Conservation (phyloP, 345 rosid genomes). For the Noccaea caerulescens region DNA sequence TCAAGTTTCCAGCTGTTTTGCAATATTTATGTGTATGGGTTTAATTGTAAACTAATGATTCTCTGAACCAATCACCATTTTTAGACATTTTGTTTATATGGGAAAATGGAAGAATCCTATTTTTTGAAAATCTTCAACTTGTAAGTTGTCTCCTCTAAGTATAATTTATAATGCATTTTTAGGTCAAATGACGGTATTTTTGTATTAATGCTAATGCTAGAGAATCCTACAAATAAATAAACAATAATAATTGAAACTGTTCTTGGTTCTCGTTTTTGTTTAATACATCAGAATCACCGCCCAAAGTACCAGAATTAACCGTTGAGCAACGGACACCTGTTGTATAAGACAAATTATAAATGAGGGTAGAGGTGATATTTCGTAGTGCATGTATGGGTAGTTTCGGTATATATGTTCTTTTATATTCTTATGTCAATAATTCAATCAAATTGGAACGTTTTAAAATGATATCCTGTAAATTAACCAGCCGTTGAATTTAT, state of each 20-base stretch:
- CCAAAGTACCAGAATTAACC: slow-evolving; percentile 47
- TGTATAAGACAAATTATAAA: slow-evolving; percentile 34
- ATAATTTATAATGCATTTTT: background rate
- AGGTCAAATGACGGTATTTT: background rate
- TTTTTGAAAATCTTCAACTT: background rate
- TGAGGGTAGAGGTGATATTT: slow-evolving; percentile 37
- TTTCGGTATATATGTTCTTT: slow-evolving; percentile 18
- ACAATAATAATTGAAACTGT: slow-evolving; percentile 1
- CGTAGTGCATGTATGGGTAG: background rate
- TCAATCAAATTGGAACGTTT: slow-evolving; percentile 11
- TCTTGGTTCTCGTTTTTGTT: background rate
- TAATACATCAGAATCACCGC: slow-evolving; percentile 42
- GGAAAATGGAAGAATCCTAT: background rate
- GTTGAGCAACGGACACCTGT: slow-evolving; percentile 48
- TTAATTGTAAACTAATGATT: slow-evolving; percentile 13
- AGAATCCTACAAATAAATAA: slow-evolving; percentile 9
- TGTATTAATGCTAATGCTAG: background rate
- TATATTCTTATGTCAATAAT: slow-evolving; percentile 18
- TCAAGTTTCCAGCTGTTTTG: slow-evolving; percentile 43
- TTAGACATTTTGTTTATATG: background rate
- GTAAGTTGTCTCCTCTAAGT: background rate
- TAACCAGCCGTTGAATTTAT: background rate
- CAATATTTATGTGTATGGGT: slow-evolving; percentile 29
- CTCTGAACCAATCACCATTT: slow-evolving; percentile 20
- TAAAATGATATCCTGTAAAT: background rate